Base-by-base conservation (phyloP, 2,329 filamentous ascomycete genomes). In the Aspergillus viridinutans region DNA sequence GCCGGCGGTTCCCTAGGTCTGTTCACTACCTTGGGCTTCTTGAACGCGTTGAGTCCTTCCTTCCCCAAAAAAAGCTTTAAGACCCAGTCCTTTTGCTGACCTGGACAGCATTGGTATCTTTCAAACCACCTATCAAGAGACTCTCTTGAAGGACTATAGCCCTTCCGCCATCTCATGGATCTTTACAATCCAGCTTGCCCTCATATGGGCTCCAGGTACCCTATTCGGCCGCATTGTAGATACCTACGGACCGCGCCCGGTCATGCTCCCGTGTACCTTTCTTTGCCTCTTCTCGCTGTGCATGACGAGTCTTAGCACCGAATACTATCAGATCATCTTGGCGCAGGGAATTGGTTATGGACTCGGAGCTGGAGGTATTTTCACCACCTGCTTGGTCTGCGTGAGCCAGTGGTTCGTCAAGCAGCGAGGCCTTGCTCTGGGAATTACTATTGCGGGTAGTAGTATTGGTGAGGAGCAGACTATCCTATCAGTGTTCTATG, bases 111-210 rank as follows among this genome's bases (percentile, higher is more conserved):
- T 79, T 17, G 77, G 76, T 48, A 70, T 79, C 25, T 79, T 78
- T 57, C 77, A 80, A 55, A 70, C 68, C 21, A 78, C 77, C 64
- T 80, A 80, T 59, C 66, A 77, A 56, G 68, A 67, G 8, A 68
- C 78, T 45, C 73, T 75, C 48, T 69, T 80, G 3, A 62, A 57
- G n/a, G 57, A 72, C 7, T 74, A 77, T 52, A 69, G 71, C 1
- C 63, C 76, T 0, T 74, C 71, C 9, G 74, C 73, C 7, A 70
- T 80, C 6, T 68, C 77, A 8, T 80, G 78, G 77, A 80, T 80
- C 3, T 64, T 75, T 6, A 76, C 76, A 4, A 61, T 77, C n/a
- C 70, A 80, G 58, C 70, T 74, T 8, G 80, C 78, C 59, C 69
- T 80, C 62, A 78, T 69, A 65, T 67, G 64, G 53, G 57, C 61